Base-by-base conservation (phyloP, 2,329 filamentous ascomycete species). In the Epichloe hybrida region DNA sequence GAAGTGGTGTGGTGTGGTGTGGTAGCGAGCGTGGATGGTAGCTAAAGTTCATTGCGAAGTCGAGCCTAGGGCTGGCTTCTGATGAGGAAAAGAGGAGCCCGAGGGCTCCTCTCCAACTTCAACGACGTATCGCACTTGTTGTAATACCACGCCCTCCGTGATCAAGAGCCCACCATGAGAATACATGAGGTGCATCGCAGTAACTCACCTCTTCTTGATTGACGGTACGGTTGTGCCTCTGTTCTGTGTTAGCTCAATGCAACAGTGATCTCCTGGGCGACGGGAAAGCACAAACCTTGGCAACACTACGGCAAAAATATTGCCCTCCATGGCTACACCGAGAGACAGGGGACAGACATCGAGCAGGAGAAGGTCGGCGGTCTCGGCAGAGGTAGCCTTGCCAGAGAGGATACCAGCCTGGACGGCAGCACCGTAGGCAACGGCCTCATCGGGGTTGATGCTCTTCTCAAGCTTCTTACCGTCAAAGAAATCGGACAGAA, bases 381-480 rank as follows among this genome's bases (percentile, higher is more conserved):
- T 96, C 66, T 97, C 93, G 61, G 88, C 88, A 46, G 89, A 95
- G 59, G 88, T 93, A 62, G 93, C 93, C 84, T 96, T 95, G 70
- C 93, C 93, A 53, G 91, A 96, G 59, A 98, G 84, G 70, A 98
- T 96, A 83, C 90, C 93, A 61, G 93, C 93, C 78, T 98, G 93
- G 56, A 98, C 91, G 63, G 93, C 93, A 59, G 93, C 93, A 83
- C 93, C 93, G 75, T 96, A 96, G 63, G 93, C 93, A 66, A 98
- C 93, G 62, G 93, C 93, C 80, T 98, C 93, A 69, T 98, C 93
- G 64, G 93, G 93, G 83, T 98, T 98, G 79, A 97, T 97, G 79
- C 87, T 93, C 81, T 96, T 97, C 83, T 97, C 91, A 61, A 96
- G 88, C 86, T 98, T 96, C 88, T 98, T 98, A 74, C 90, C 90